Evolutionary conservation across 2,329 filamentous ascomycete genomes (phyloP), one percentile per base, ranked within the genome.

Genomic region (Plectosphaerella cucumerina): DNA sequence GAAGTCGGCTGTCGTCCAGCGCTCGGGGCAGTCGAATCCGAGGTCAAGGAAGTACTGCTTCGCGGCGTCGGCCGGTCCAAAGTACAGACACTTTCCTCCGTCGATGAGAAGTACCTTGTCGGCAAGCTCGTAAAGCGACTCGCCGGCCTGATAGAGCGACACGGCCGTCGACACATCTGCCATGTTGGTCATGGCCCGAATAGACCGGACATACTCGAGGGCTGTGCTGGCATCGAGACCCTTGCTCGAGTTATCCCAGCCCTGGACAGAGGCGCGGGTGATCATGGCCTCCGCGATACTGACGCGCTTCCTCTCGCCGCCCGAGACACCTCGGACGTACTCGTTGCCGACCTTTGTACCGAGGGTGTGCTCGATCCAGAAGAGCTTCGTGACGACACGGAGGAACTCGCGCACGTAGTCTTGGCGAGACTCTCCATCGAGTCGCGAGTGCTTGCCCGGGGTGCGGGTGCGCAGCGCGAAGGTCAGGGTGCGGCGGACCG

Each of bases 1-100:
- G 66, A 92, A 93, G 64, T 93, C 89, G 17, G 73, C 84, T 0
- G 85, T 85, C 0, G 86, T 90, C 77, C 85, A 82, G 14, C 87
- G 78, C 20, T 82, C 77, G 0, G 87, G 86, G 60, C 86, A 89
- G 15, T 81, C 74, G 58, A 90, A 92, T 0, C 89, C 89, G 34
- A 91, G 73, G n/a, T 80, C 70, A 45, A 84, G 67, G 56, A 92
- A 91, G 62, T 88, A 92, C 23, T 75, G 66, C 61, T 81, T 87
- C 1, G 87, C 88, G 2, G 80, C 70, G 5, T 79, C 75, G 0
- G 81, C 76, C 0, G 74, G 74, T 2, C 89, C 89, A 58, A 84
- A 92, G 69, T 83, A 92, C 18, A 90, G 81, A 57, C 87, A 86
- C 51, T 83, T 80, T 3, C 88, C 88, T 47, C 79, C 77, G 60